Conservation (phyloP, 2,329 filamentous ascomycete species). For the Fusarium proliferatum region DNA sequence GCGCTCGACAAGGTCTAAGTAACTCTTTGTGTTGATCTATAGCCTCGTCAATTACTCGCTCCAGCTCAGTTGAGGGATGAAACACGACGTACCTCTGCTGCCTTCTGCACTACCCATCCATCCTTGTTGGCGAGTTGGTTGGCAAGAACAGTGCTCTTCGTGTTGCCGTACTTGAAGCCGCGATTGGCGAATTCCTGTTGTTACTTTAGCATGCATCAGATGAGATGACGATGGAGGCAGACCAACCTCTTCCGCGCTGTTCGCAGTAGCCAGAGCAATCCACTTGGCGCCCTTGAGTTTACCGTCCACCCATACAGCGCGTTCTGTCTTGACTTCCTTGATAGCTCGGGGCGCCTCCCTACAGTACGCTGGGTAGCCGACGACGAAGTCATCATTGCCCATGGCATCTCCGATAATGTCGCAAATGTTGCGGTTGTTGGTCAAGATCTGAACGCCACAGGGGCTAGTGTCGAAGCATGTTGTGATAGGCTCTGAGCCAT, state of each 20-base stretch:
- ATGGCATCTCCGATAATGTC: slow-evolving; percentile 16
- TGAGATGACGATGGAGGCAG: no score
- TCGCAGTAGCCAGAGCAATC: not conserved
- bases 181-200: slow-evolving; percentile 1
- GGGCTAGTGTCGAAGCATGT: slow-evolving; percentile 20
- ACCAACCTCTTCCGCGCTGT: slow-evolving; percentile 3
- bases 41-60: not conserved
- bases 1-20: not conserved
- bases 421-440: slow-evolving; percentile 18
- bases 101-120: slow-evolving; percentile 26
- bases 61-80: accelerated
- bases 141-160: slow-evolving; percentile 5
- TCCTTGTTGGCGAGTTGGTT: slow-evolving; percentile 25
- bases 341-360: not conserved
- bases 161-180: slow-evolving; percentile 7
- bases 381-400: slow-evolving; percentile 6
- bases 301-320: slow-evolving; percentile 14
- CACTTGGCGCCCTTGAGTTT: slow-evolving; percentile 13
- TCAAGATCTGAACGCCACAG: slow-evolving; percentile 24
- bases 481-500: slow-evolving; percentile 19
- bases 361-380: slow-evolving; percentile 11
- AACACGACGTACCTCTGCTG: not conserved
- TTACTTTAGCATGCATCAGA: not conserved
- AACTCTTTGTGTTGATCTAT: slow-evolving; percentile 14
- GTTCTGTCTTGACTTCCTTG: slow-evolving; percentile 12